Evolutionary conservation across 1,284 basidiomycete species (phyloP), one percentile per base, ranked within the genome.

Genomic region (Hemileia vastatrix): DNA sequence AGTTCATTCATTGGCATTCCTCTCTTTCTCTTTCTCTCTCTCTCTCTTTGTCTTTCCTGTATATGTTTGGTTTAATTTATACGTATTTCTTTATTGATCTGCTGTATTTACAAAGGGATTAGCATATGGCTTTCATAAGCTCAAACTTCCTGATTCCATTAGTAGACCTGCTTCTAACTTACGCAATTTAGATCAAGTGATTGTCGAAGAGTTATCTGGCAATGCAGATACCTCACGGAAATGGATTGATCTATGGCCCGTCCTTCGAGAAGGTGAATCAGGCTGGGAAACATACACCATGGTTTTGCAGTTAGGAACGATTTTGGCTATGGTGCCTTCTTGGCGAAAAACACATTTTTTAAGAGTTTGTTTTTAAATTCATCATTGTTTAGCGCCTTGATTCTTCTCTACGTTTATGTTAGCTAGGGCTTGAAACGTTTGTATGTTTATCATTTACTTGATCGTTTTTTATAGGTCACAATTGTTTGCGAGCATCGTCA

Each of bases 231-330:
- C n/a, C n/a, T n/a, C n/a, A n/a, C n/a, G n/a, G n/a, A 19, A 43
- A 32, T 60, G 58, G 58, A 60, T 60, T 21, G 58, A 60, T 60
- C 58, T 60, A 19, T 60, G 58, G 58, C 58, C 58, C 32, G 54
- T 60, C 43, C 32, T 60, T 21, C 49, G 58, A 18, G 58, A 53
- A 11, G 58, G 58, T 18, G 51, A 53, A 47, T 60, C 58, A n/a
- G 58, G 51, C 24, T 60, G 58, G 58, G 58, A 60, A 36, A 60
- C 58, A 1, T 60, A 60, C 43, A 60, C 58, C 5, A 60, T 60
- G 58, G 52, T 54, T 6, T 33, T 60, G 15, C 58, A 60, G 40
- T 49, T 60, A 18, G 58, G 58, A 15, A 60, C 24, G 43, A 60
- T 60, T 32, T 45, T 60, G 11, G 52, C 58, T 4, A 60, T 60